These are phyloP conservation scores for Pseudozyma sp. DNA, from an alignment of 1,284 basidiomycete genomes.

Conservation along the genomic window DNA sequence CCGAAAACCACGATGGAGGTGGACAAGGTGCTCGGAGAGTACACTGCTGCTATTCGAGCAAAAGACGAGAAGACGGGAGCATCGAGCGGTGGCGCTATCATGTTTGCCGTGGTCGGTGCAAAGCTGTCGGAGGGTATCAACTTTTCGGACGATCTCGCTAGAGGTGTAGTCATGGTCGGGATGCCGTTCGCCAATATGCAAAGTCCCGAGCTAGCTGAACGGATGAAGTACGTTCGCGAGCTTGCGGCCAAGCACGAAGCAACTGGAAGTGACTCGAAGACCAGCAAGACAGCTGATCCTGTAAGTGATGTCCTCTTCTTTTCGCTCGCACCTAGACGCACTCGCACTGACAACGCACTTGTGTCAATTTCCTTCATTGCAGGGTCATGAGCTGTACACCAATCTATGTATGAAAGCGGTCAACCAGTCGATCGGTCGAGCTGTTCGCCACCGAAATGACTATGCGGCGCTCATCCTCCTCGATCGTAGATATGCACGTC, in stretches of 20 bases:
- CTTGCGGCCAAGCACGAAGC: conserved; percentile 23
- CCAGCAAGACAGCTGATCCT: conserved; percentile 15
- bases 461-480: conserved; percentile 65
- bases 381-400: conserved; percentile 62
- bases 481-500: conserved; percentile 57
- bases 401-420: conserved; percentile 87
- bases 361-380: background rate
- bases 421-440: conserved; percentile 93
- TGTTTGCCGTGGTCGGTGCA: conserved; percentile 90
- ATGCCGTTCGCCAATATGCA: conserved; percentile 92
- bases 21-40: conserved; percentile 81
- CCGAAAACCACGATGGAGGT: conserved; percentile 82
- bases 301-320: conserved; percentile 12
- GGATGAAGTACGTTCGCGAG: conserved; percentile 74
- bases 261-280: background rate
- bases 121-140: conserved; percentile 98
- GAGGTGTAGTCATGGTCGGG: conserved; percentile 86
- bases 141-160: conserved; percentile 84
- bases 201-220: conserved; percentile 89
- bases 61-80: conserved; percentile 6
- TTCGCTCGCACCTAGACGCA: background rate
- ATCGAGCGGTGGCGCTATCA: conserved; percentile 60
- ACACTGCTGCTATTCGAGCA: conserved; percentile 74
- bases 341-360: background rate
- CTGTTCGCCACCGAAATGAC: conserved; percentile 65